Base-by-base conservation (phyloP, 805 yeast species). In the Candida verbasci region DNA sequence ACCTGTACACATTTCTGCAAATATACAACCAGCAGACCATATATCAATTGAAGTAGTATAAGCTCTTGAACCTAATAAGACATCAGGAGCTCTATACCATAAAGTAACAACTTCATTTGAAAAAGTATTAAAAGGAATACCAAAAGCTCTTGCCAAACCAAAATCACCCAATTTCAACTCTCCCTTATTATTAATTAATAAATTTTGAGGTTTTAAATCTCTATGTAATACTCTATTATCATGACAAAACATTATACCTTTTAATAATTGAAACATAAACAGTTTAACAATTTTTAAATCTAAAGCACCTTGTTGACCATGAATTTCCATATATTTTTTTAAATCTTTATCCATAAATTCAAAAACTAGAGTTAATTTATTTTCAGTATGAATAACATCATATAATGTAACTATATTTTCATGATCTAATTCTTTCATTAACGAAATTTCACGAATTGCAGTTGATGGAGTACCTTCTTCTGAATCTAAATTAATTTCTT, bases 381-480 rank as follows among this genome's bases (percentile, higher is more conserved):
- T 94, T 57, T 91, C 97, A 2, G 97, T 87, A 60, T 91, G 97
- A 43, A 93, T 89, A 29, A 91, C 97, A 58, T 91, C 98, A 63
- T 88, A 88, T 34, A 91, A 65, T 10, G 96, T 80, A 30, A 91
- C 94, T 45, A 91, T 87, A 59, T 91, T 91, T 47, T 85, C 95
- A 57, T 89, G 95, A 56, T 86, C 86, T 42, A 91, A 71, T 61
- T 91, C 98, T 62, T 91, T 91, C 87, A 91, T 83, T 40, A 91
- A 68, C 4, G 97, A 91, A 44, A 91, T 91, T 61, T 91, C 98
- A 46, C 98, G 75, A 51, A 91, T 91, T 2, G 98, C 98, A 1
- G 98, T 93, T 4, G 96, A 87, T 6, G 98, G 98, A 1, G 97
- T 94, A 25, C 98, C 98, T 64, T 93, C 97, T 55, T 93, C 98